Evolutionary conservation across 225 moss, liverwort and hornwort species (phyloP).

Genomic region (Physcomitrellopsis africana): DNA sequence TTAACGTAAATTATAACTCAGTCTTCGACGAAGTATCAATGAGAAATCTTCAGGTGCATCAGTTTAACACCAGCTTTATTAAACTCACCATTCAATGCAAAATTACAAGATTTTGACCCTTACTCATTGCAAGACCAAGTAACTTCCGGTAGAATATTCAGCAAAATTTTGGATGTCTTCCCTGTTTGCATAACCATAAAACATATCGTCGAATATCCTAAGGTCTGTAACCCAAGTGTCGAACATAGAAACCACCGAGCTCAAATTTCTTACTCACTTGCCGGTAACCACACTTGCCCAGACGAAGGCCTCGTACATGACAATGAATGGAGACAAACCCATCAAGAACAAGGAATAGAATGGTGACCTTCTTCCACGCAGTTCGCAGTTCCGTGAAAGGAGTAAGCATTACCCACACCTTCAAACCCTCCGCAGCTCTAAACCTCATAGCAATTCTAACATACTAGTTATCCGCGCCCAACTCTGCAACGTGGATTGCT

Average conservation of each 20-base stretch:
- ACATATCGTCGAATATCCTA: not conserved
- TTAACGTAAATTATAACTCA: conserved; percentile 10
- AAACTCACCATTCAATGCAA: not conserved
- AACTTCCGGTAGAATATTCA: no score
- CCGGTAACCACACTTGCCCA: conserved; percentile 37
- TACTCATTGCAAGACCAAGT: no score
- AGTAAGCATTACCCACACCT: conserved; percentile 10
- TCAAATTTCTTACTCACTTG: not conserved
- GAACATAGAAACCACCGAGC: not conserved
- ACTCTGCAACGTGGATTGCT: not conserved
- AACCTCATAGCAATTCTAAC: not conserved
- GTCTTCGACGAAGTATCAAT: conserved; percentile 4
- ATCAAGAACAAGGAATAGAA: conserved; percentile 29
- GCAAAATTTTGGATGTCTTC: not conserved
- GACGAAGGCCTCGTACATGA: conserved; percentile 26
- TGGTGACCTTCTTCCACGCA: conserved; percentile 35
- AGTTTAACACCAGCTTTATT: not conserved
- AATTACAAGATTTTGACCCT: no score
- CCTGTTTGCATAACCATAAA: not conserved
- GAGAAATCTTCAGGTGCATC: conserved; percentile 17
- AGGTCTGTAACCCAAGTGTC: not conserved
- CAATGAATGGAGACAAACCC: conserved; percentile 37
- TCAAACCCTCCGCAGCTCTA: not conserved
- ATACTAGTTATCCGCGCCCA: not conserved
- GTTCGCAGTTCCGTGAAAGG: not conserved